These are phyloP conservation scores for Trypanosoma vivax DNA, from an alignment of 208 protist species.

Conservation along the genomic window DNA sequence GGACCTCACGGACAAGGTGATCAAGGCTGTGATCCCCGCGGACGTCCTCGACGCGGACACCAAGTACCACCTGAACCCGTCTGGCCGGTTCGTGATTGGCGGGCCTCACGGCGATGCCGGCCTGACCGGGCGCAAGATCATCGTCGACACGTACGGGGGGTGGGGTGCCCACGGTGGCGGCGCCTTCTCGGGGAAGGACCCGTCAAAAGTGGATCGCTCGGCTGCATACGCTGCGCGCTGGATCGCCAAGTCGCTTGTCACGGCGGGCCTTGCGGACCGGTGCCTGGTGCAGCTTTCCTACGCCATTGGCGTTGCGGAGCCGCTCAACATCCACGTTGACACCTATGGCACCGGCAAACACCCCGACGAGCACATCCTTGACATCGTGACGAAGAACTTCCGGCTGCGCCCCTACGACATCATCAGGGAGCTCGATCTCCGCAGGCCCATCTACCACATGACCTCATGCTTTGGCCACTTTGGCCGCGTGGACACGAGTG, in stretches of 20 bases:
- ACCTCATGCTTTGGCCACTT: constrained; percentile 1
- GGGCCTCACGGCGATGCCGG: constrained; percentile 1
- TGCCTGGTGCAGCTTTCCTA: constrained; percentile 3
- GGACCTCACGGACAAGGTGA: constrained; percentile 1
- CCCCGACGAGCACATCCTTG: background rate
- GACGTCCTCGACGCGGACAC: background rate
- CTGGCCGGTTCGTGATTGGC: constrained; percentile 1
- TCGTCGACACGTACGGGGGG: constrained; percentile 2
- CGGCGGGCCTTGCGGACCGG: background rate
- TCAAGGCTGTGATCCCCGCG: background rate
- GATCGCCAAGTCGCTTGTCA: constrained; percentile 1
- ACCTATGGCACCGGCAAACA: background rate
- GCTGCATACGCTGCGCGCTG: constrained; percentile 1
- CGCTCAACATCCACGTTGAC: constrained; percentile 6
- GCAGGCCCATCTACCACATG: background rate
- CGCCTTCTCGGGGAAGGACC: constrained; percentile 4
- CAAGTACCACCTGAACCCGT: constrained; percentile 4
- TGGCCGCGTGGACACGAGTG: background rate
- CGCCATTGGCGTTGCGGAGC: constrained; percentile 5
- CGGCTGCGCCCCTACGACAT: constrained; percentile 3
- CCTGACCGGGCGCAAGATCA: constrained; percentile 1
- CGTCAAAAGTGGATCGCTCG: constrained; percentile 1
- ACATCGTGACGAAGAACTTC: background rate
- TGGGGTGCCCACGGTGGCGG: constrained; percentile 5
- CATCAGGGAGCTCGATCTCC: constrained; percentile 2